A percentile compares a stretch with the other conserved stretches of the same genome.
Conservation (phyloP, 768 basidiomycete genomes). For the Mrakia blollopis region DNA sequence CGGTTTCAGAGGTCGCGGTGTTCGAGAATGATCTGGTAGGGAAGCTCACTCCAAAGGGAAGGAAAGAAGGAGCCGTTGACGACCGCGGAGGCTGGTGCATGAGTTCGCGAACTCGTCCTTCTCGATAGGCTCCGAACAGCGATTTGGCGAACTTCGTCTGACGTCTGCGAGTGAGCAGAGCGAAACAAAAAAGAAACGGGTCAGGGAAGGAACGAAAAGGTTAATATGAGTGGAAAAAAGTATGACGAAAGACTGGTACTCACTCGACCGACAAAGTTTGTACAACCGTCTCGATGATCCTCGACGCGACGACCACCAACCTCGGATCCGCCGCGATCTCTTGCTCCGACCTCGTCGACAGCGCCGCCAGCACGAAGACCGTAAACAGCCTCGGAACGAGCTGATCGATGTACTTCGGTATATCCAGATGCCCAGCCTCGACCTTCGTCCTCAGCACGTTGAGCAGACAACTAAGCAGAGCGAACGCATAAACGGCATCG, state of each 20-base stretch:
- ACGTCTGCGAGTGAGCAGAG: slow-evolving; percentile 49
- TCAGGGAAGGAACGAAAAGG: neutral
- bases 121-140: slow-evolving; percentile 56
- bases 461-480: slow-evolving; percentile 66
- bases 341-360: slow-evolving; percentile 35
- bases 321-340: slow-evolving; percentile 50
- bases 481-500: slow-evolving; percentile 75
- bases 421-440: slow-evolving; percentile 58
- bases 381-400: slow-evolving; percentile 68
- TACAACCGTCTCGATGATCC: slow-evolving; percentile 63
- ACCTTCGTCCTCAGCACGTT: slow-evolving; percentile 58
- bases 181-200: neutral
- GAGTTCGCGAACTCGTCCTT: slow-evolving; percentile 54
- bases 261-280: slow-evolving; percentile 63
- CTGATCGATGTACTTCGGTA: slow-evolving; percentile 71
- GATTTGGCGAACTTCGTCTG: slow-evolving; percentile 58
- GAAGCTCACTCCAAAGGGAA: slow-evolving; percentile 53
- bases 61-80: slow-evolving; percentile 40
- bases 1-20: neutral
- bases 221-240: neutral
- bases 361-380: slow-evolving; percentile 53
- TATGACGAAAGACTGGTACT: slow-evolving; percentile 47
- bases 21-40: neutral
- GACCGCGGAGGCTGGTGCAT: slow-evolving; percentile 55
- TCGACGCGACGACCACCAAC: slow-evolving; percentile 59